Conservation (phyloP, 2,329 filamentous ascomycete species). For the Beauveria medogensis region DNA sequence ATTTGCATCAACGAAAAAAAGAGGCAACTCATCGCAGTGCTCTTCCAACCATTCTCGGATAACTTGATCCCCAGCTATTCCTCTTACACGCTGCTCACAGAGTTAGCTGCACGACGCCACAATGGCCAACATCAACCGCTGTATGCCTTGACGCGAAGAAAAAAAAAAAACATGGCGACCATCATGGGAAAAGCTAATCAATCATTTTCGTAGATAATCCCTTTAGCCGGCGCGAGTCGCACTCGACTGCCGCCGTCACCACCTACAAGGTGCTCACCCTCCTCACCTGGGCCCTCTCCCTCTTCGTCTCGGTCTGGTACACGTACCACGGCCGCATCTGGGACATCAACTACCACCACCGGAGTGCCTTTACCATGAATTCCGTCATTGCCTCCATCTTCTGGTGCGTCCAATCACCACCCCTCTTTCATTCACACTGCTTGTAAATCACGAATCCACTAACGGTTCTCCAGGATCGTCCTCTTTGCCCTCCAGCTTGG, state of each 20-base stretch:
- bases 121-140: constrained; percentile 24
- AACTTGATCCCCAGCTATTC: neutral
- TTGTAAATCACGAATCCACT: neutral
- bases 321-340: constrained; percentile 62
- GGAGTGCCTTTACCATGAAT: constrained; percentile 70
- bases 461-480: constrained; percentile 44
- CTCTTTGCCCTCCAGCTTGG: constrained; percentile 68
- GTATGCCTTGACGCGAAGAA: constrained; percentile 15
- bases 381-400: constrained; percentile 59
- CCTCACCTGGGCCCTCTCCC: constrained; percentile 64
- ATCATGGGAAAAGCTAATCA: neutral
- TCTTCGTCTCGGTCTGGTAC: constrained; percentile 69
- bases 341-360: constrained; percentile 59
- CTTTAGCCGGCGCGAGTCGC: constrained; percentile 62
- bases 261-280: constrained; percentile 70
- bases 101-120: constrained; percentile 5
- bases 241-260: constrained; percentile 52
- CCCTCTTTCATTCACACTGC: too few relatives aligned
- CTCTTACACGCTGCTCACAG: neutral
- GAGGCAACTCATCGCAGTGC: neutral
- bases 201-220: constrained; percentile 55
- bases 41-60: neutral
- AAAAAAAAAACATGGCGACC: neutral
- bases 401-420: constrained; percentile 45
- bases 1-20: neutral